Evolutionary conservation across 2,329 filamentous ascomycete species (phyloP).

Genomic region (Microdochium nivale): DNA sequence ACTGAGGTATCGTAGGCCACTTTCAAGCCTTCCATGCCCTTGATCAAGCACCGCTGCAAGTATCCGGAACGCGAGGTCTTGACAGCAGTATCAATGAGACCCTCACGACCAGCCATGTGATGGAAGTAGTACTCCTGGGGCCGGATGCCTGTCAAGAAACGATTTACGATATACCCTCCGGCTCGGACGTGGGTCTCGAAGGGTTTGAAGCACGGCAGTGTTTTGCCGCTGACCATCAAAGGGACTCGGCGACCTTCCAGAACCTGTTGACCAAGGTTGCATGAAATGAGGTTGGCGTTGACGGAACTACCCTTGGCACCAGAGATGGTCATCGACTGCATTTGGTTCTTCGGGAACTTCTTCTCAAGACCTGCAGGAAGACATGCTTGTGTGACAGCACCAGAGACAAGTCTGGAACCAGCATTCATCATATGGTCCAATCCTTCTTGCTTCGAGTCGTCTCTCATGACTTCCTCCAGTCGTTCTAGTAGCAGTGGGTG

Average conservation of each 20-base stretch:
- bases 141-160: conserved; percentile 95
- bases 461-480: conserved; percentile 81
- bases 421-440: conserved; percentile 84
- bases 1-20: conserved; percentile 93
- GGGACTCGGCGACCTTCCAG: conserved; percentile 91
- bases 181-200: conserved; percentile 85
- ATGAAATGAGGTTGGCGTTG: conserved; percentile 96
- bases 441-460: conserved; percentile 82
- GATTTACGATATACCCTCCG: conserved; percentile 87
- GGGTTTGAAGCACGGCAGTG: conserved; percentile 84
- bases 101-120: conserved; percentile 97
- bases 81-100: conserved; percentile 96
- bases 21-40: conserved; percentile 92
- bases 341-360: conserved; percentile 92
- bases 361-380: conserved; percentile 79
- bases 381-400: conserved; percentile 68
- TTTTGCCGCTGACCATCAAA: conserved; percentile 96
- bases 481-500: conserved; percentile 67
- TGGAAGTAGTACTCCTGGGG: conserved; percentile 99
- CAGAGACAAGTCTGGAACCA: conserved; percentile 61
- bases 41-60: conserved; percentile 92
- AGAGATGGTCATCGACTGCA: conserved; percentile 97
- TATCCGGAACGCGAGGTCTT: conserved; percentile 98
- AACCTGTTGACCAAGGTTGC: conserved; percentile 94
- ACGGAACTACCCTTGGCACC: conserved; percentile 89